A percentile compares a stretch with the other conserved stretches of the same genome.
These are phyloP conservation scores for Boletus albobrunnescens DNA, from an alignment of 1,284 basidiomycete species.

Conservation along the genomic window DNA sequence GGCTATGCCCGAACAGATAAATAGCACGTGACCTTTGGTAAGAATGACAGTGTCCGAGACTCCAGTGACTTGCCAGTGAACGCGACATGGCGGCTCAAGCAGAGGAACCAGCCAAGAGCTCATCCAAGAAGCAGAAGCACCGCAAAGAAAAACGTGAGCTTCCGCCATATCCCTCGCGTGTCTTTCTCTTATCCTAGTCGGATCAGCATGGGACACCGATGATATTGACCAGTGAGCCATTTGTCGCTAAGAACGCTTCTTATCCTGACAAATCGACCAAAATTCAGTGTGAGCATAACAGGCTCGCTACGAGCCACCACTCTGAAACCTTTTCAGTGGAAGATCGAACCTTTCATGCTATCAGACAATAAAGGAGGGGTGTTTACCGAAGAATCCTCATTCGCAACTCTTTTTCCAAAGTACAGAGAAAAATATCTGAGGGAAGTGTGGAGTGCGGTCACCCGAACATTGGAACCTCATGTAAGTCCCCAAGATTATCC, in stretches of 20 bases:
- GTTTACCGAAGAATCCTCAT: conserved; percentile 94
- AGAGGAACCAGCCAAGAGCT: conserved; percentile 53
- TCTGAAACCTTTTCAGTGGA: conserved; percentile 62
- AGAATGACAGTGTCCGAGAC: neutral
- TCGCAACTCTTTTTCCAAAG: conserved; percentile 97
- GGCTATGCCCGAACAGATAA: neutral
- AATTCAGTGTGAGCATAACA: conserved; percentile 32
- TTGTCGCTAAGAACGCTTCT: neutral
- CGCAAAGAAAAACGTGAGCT: conserved; percentile 88
- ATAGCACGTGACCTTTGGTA: conserved; percentile 15
- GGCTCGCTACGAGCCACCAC: neutral
- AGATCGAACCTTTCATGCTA: conserved; percentile 74
- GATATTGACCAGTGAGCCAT: conserved; percentile 91
- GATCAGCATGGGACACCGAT: conserved; percentile 94
- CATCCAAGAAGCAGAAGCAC: conserved; percentile 82
- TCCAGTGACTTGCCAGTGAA: neutral
- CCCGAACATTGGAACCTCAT: conserved; percentile 77
- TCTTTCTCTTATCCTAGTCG: conserved; percentile 12
- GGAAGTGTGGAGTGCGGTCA: conserved; percentile 94
- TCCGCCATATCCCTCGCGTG: neutral
- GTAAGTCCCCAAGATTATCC: conserved; percentile 39
- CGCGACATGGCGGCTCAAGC: conserved; percentile 44
- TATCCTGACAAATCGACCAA: conserved; percentile 19
- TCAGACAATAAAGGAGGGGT: conserved; percentile 78
- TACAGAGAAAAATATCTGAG: conserved; percentile 96